Evolutionary conservation across 2,329 filamentous ascomycete genomes (phyloP), one percentile per base, ranked within the genome.

Genomic region (Mariannaea sp.): DNA sequence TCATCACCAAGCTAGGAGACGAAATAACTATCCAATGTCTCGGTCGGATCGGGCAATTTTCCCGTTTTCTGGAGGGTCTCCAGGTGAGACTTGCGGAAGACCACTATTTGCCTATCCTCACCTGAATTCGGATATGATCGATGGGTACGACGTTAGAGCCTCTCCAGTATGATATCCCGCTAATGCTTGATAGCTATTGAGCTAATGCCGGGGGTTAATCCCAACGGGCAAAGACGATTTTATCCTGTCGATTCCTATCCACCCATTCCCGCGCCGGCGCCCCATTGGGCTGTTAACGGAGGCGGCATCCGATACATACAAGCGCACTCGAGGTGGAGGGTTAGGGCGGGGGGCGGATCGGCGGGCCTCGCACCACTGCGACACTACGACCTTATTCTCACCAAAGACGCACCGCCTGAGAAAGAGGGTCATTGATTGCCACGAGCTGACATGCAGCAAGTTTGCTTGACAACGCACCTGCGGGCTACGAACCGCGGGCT

Each of bases 371-470:
- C 49, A 38, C 38, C 41, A 51, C 12, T 43, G 8, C 14, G 30
- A 17, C 41, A 51, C 12, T 43, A 13, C 14, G 30, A 17, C 43
- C 32, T 36, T 13, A 29, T 26, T 42, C 36, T 53, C 42, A 38
- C 29, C 49, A 35, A 24, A 36, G 49, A 51, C n/a, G 33, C 41
- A 20, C 16, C 30, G 35, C 33, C 49, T 45, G 36, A 46, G 49
- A 30, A 41, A 45, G 43, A 47, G 41, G 35, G 48, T 19, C 30
- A 29, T 30, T 41, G 26, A 29, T 30, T 41, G 26, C 49, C 24
- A 42, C 35, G 38, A 47, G 50, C 50, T 53, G 50, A 48, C 50
- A 47, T 44, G 44, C 50, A 53, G 50, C 16, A 38, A 26, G 20
- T 36, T 24, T 24, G 22, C 8, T 24, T 24, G 32, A 50, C 41